Evolutionary conservation across 108 stramenopile species (phyloP), one percentile per base, ranked within the genome.

Genomic region (Schizochytrium sp.): DNA sequence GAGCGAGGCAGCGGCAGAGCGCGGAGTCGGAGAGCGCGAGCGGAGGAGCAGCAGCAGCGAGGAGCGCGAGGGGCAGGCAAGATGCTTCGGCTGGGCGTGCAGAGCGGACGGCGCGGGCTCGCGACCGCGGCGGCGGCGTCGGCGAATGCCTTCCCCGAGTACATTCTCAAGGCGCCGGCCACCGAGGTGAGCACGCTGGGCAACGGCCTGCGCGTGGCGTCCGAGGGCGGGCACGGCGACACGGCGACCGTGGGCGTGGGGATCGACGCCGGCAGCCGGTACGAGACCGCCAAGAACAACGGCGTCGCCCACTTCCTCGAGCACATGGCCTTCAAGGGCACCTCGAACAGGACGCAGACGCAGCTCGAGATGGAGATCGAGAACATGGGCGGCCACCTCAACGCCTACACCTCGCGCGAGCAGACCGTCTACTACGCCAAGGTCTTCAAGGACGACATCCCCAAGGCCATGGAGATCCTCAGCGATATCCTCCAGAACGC

Each of bases 281-380:
- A 98, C 93, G 99, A 99, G 95, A 99, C 97, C 0, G 93, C 91
- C 6, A 88, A 91, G 60, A 99, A 98, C 96, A 99, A 99, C 92
- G 99, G 99, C 72, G 96, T 96, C n/a, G 97, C 98, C 8, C 99
- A 99, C 92, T 99, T 99, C 91, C 92, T 99, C 83, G 99, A 99
- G 93, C 99, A 99, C 95, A 97, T 99, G 97, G 97, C 97, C 87
- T 99, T 99, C 95, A 99, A 99, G 94, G 99, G 99, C 88, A 98
- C 97, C 43, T 44, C 88, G 28, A 93, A 93, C 45, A 92, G 99
- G 28, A 97, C 96, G 18, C 98, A 98, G 92, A 95, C 95, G 60
- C 91, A 94, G 88, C 93, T 99, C n/a, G 99, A 99, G 91, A 94
- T 97, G 59, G 96, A 98, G 91, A 98, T 99, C 88, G 99, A 99